Evolutionary conservation across 768 basidiomycete genomes (phyloP).

Genomic region (Coprinellus micaceus): DNA sequence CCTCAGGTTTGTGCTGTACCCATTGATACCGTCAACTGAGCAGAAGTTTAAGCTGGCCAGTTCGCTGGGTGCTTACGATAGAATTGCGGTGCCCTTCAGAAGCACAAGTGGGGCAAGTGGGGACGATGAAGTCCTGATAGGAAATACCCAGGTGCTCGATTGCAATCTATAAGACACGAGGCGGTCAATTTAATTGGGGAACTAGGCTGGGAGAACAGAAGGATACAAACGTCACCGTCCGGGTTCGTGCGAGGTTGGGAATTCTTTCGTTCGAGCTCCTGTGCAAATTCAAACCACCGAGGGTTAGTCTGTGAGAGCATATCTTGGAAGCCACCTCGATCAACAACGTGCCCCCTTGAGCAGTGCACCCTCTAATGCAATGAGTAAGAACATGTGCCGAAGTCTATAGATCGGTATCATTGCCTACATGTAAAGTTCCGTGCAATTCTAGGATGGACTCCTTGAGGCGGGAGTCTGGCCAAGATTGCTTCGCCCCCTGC

Average conservation of each 20-base stretch:
- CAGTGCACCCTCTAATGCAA: conserved; percentile 68
- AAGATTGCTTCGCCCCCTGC: conserved; percentile 22
- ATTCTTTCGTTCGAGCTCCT: conserved; percentile 58
- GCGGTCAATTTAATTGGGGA: not conserved
- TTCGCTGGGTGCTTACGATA: conserved; percentile 42
- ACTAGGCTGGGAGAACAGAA: not conserved
- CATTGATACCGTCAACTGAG: not conserved
- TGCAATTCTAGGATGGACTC: conserved; percentile 76
- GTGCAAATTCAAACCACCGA: conserved; percentile 66
- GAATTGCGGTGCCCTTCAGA: conserved; percentile 52
- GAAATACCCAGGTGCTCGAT: conserved; percentile 65
- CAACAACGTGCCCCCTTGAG: conserved; percentile 62
- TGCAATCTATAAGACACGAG: conserved; percentile 53
- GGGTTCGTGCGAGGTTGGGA: conserved; percentile 77
- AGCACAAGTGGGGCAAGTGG: conserved; percentile 69
- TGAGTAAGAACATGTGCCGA: not conserved
- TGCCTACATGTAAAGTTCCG: conserved; percentile 73
- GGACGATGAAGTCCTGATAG: conserved; percentile 76
- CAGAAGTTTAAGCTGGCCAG: not conserved
- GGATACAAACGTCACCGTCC: conserved; percentile 76
- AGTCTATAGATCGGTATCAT: not conserved
- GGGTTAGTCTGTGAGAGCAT: conserved; percentile 74
- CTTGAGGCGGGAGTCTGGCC: conserved; percentile 37
- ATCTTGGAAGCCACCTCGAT: conserved; percentile 69
- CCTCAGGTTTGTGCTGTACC: conserved; percentile 71